Evolutionary conservation across 73 alveolate species (phyloP), one percentile per base, ranked within the genome.

Genomic region (Effrenium voratum): DNA sequence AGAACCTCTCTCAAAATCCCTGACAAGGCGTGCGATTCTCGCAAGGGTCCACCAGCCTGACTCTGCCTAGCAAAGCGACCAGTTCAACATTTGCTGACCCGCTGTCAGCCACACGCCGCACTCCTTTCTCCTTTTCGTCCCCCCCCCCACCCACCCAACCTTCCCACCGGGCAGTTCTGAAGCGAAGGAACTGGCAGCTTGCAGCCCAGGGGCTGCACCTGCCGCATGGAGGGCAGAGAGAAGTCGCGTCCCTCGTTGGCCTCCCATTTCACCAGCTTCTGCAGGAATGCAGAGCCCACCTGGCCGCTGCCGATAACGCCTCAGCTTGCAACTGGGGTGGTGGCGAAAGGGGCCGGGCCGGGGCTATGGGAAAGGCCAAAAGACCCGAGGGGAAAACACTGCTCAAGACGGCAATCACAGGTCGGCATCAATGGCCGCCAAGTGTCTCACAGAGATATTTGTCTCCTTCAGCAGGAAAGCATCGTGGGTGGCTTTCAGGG

Each of bases 401-500:
- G 15, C 47, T 16, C 43, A 12, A 6, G 8, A 60, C 13, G n/a
- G 22, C 73, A 10, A 10, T 34, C 3, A 41, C 63, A 22, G 1
- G 40, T 24, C 26, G 19, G 46, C 0, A 80, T 5, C 24, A 13
- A 0, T 32, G 12, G 40, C 36, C 10, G 49, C 76, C 93, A 50
- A 50, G 93, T 2, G 26, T 0, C 95, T 86, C 50, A 86, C 95
- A 5, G 96, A 88, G 75, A 88, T 57, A 6, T 44, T 46, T 10
- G 96, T 41, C 86, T 68, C 96, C 44, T 68, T 88, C 87, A 63
- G n/a, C 55, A 88, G 47, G 44, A 68, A 68, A 4, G 96, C 96
- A 52, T 88, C 96, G 73, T 88, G 96, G 22, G 86, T 68, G 60
- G 92, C 92, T 73, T 81, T 81, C 73, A 81, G 8, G 26, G 92